A percentile compares a stretch with the other conserved stretches of the same genome.
Conservation (phyloP, 805 yeast genomes). For the Metschnikowia picachoensis region DNA sequence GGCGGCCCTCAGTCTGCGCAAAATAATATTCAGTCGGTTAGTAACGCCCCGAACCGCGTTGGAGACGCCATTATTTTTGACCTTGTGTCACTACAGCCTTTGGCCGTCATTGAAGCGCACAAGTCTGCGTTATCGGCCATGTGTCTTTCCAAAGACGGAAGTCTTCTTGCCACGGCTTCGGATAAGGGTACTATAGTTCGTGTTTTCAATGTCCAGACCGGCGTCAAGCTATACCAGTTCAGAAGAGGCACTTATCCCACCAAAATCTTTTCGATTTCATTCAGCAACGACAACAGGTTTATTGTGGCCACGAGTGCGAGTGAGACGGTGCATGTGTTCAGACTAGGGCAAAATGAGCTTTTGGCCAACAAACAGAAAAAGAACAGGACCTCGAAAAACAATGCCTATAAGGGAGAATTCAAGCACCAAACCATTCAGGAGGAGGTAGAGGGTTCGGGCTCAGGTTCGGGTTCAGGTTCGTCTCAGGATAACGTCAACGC, state of each 20-base stretch:
- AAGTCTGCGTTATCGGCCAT: constrained; percentile 68
- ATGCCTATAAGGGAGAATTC: constrained; percentile 8
- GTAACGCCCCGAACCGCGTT: constrained; percentile 42
- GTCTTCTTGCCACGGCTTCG: constrained; percentile 82
- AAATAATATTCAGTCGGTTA: constrained; percentile 38
- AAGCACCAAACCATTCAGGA: constrained; percentile 26
- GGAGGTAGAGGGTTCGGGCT: constrained; percentile 16
- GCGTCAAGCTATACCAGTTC: constrained; percentile 63
- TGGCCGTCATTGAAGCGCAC: constrained; percentile 84
- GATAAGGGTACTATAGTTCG: constrained; percentile 86
- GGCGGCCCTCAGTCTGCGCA: constrained; percentile 39
- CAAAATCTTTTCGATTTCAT: constrained; percentile 68
- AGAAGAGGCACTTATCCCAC: constrained; percentile 87
- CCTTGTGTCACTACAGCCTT: constrained; percentile 65
- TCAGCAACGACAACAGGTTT: constrained; percentile 65
- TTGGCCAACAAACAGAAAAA: constrained; percentile 35
- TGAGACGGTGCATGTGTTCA: constrained; percentile 89
- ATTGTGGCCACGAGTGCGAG: constrained; percentile 85
- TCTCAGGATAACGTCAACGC: background rate
- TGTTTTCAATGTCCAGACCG: constrained; percentile 67
- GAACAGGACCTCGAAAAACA: constrained; percentile 19
- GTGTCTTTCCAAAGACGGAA: constrained; percentile 70
- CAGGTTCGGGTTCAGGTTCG: constrained; percentile 5
- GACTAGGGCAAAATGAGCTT: constrained; percentile 54
- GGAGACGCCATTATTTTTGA: constrained; percentile 83